Base-by-base conservation (phyloP, 2,329 filamentous ascomycete species). In the Ambrosiella beaveri region DNA sequence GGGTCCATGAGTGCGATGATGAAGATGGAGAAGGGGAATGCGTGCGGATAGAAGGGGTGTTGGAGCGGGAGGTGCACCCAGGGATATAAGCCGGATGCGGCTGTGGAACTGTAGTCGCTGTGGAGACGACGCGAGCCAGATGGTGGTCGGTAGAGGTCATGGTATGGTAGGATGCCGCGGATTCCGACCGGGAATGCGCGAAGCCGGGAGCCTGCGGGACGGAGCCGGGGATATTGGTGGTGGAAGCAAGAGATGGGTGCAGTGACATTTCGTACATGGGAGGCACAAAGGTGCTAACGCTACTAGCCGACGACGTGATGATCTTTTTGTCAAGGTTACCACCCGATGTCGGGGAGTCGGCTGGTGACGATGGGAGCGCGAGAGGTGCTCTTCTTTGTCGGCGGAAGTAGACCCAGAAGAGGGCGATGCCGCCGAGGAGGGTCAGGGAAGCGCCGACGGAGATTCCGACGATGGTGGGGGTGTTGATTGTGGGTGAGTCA, bases 391-490 rank as follows among this genome's bases (percentile, higher is more conserved):
- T 53, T 17, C 65, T 64, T 47, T 69, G 69, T 62, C 76, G 71
- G 7, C 73, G 71, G 63, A 73, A 75, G 66, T 80, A 74, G 1
- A 78, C 61, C 56, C 70, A 63, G 55, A 80, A 73, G 0, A 81
- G 68, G 1, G 65, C 70, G 0, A 67, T 62, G 1, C 69, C 71
- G 0, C 73, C 69, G 5, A 75, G 39, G 2, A 79, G 64, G 1
- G 73, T 64, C 0, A 76, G 66, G 0, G 68, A 68, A 6, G 70
- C 72, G 11, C 74, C 77, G 0, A 79, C 65, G 0, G 70, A 71
- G 51, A 81, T 80, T 15, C 77, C 78, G 0, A 75, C 74, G 13
- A 79, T 75, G n/a, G 74, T 73, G 1, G 74, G 73, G 0, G 71
- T 71, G 0, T 73, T 71, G 64, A 79, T 71, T 8, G 62, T 65